These are phyloP conservation scores for Pythium brachiatum DNA, from an alignment of 352 stramenopile genomes.

Conservation along the genomic window DNA sequence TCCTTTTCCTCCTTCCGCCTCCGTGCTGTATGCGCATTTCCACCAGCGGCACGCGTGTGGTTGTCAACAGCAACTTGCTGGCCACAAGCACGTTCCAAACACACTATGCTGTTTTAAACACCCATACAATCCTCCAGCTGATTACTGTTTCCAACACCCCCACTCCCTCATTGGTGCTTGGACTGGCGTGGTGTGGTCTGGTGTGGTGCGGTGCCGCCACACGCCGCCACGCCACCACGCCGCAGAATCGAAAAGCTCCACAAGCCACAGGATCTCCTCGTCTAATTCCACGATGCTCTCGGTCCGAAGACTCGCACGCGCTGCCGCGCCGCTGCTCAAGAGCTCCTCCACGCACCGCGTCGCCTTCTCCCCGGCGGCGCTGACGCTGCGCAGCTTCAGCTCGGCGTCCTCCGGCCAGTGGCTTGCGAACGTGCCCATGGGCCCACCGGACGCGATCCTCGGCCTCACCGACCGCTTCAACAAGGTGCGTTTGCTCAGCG, in stretches of 20 bases:
- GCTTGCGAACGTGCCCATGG: conserved; percentile 90
- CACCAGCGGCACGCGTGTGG: background rate
- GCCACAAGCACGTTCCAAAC: conserved; percentile 17
- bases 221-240: background rate
- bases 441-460: conserved; percentile 95
- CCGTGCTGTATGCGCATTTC: conserved; percentile 16
- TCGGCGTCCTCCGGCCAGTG: conserved; percentile 50
- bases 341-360: conserved; percentile 23
- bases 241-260: background rate
- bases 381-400: conserved; percentile 41
- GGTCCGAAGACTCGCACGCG: conserved; percentile 18
- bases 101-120: conserved; percentile 14
- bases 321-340: conserved; percentile 19
- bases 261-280: conserved; percentile 6
- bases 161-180: conserved; percentile 10
- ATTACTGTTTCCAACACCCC: conserved; percentile 17
- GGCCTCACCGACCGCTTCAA: conserved; percentile 92
- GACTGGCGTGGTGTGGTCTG: conserved; percentile 4
- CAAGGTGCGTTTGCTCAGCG: conserved; percentile 52
- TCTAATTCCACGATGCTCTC: conserved; percentile 14
- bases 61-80: no score
- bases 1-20: no score
- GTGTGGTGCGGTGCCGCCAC: conserved; percentile 1
- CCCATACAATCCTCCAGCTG: background rate
- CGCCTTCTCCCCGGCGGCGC: conserved; percentile 8